Evolutionary conservation across 306 rosid genomes (phyloP).

Genomic region (Lathyrus aphaca): DNA sequence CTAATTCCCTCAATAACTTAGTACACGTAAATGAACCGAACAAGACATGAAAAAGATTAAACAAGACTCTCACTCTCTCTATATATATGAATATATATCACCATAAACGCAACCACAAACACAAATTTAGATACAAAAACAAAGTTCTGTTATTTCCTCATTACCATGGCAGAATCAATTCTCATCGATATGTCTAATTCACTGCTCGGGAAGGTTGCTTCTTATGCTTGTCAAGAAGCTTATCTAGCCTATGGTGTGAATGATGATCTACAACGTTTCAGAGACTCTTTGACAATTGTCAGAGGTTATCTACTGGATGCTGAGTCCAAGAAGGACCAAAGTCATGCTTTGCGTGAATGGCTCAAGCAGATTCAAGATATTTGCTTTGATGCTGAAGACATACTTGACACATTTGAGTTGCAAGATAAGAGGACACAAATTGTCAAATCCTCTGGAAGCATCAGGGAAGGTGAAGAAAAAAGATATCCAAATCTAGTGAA

Average conservation of each 20-base stretch:
- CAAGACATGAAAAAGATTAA: too few species aligned
- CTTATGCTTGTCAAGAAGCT: slow-evolving; percentile 8
- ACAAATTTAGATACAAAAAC: too few species aligned
- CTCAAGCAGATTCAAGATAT: background rate
- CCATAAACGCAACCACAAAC: too few species aligned
- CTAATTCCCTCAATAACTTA: too few species aligned
- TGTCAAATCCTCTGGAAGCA: background rate
- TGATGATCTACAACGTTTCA: background rate
- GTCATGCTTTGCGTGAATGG: background rate
- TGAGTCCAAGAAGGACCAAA: background rate
- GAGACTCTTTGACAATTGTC: slow-evolving; percentile 4
- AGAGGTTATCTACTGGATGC: background rate
- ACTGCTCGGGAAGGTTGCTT: background rate
- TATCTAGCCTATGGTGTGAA: background rate
- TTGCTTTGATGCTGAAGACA: background rate
- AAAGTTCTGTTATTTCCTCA: too few species aligned
- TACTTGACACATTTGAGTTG: background rate
- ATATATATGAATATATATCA: too few species aligned
- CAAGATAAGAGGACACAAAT: background rate
- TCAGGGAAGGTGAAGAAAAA: background rate
- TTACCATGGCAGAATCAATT: background rate
- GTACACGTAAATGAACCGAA: too few species aligned
- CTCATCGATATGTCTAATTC: background rate
- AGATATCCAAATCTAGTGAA: background rate
- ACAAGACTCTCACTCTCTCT: too few species aligned